phyloP scores from a whole-genome alignment of 352 stramenopile genomes.

The Pythium sukuiense region DNA sequence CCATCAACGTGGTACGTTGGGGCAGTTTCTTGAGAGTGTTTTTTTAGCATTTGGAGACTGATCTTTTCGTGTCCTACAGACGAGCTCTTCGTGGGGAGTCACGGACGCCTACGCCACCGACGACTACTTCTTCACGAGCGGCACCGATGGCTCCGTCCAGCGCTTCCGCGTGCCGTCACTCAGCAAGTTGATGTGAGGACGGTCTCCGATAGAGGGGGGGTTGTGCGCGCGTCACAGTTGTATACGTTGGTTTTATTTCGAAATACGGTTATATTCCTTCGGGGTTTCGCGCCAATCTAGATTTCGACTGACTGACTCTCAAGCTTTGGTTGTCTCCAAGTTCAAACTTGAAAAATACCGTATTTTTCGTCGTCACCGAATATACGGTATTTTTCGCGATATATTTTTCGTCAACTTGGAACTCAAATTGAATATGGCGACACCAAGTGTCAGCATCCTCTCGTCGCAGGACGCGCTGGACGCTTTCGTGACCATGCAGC shows the following conservation, averaged over 20 bases:
- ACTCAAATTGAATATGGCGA: slow-evolving; percentile 15
- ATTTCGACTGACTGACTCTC: neutral
- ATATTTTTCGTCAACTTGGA: neutral
- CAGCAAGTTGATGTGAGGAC: slow-evolving; percentile 19
- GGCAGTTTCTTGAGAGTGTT: neutral
- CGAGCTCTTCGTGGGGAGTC: slow-evolving; percentile 81
- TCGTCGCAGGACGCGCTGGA: slow-evolving; percentile 54
- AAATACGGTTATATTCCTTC: neutral
- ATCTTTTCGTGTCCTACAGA: slow-evolving; percentile 25
- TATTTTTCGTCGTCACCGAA: slow-evolving; percentile 1
- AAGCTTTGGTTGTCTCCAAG: neutral
- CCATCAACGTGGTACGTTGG: slow-evolving; percentile 75
- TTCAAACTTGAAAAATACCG: slow-evolving; percentile 26
- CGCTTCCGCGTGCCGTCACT: slow-evolving; percentile 65
- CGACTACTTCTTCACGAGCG: slow-evolving; percentile 83
- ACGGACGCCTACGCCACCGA: slow-evolving; percentile 79
- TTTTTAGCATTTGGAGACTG: neutral
- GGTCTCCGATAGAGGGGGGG: neutral
- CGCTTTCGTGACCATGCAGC: slow-evolving; percentile 68
- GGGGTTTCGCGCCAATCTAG: slow-evolving; percentile 2
- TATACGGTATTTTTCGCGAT: neutral
- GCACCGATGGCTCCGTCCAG: slow-evolving; percentile 81
- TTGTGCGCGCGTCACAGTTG: slow-evolving; percentile 8
- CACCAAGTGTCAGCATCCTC: neutral
- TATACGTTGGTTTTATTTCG: neutral